phyloP scores from a whole-genome alignment of 176 grass and related monocot species.

The Chrysopogon serrulatus region DNA sequence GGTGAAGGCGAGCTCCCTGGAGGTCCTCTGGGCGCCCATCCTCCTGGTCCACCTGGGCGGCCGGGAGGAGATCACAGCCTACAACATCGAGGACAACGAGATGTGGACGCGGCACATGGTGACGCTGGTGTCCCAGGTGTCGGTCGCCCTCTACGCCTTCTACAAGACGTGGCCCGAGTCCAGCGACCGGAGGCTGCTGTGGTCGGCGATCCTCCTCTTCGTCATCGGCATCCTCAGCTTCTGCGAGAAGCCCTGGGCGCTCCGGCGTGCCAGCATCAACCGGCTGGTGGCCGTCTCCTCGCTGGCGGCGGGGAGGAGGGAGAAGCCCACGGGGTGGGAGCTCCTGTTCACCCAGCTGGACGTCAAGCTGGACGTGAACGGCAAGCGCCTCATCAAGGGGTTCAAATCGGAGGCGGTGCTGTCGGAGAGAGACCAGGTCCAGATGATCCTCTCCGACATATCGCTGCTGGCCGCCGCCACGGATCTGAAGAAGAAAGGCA shows the following conservation, averaged over 20 bases:
- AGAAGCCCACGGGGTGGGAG: background rate
- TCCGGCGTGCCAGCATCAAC: background rate
- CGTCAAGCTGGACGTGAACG: too few species aligned
- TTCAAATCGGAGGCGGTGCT: too few species aligned
- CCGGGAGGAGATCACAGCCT: background rate
- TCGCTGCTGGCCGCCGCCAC: background rate
- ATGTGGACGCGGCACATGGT: background rate
- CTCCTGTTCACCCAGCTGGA: background rate
- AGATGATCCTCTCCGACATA: background rate
- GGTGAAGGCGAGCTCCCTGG: background rate
- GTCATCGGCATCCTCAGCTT: background rate
- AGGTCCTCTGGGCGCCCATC: background rate
- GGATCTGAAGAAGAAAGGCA: too few species aligned
- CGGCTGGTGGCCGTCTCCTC: background rate
- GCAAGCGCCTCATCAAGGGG: too few species aligned
- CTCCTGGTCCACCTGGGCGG: background rate
- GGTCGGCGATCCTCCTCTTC: background rate
- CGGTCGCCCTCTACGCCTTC: background rate
- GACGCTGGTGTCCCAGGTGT: background rate
- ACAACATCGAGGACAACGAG: background rate
- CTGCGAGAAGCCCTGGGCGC: background rate
- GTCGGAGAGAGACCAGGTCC: background rate
- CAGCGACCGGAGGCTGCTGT: background rate
- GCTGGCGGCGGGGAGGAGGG: background rate
- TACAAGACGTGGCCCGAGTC: background rate